Conservation (phyloP, 2,329 filamentous ascomycete species). For the Claviceps maximensis region DNA sequence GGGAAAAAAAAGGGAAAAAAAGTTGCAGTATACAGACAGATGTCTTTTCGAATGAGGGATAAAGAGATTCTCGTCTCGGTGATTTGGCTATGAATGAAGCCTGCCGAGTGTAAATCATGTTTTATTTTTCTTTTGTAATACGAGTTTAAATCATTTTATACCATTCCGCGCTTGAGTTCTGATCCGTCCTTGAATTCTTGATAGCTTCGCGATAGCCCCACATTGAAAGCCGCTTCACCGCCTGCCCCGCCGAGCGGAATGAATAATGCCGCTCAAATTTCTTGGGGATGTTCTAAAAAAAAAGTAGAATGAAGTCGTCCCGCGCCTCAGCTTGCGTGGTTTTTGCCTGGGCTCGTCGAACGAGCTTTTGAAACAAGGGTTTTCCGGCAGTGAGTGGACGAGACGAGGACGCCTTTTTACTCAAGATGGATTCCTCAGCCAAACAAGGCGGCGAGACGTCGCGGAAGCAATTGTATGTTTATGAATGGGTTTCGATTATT, state of each 20-base stretch:
- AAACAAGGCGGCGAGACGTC: constrained; percentile 33
- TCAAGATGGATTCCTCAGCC: constrained; percentile 3
- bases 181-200: neutral
- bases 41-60: neutral
- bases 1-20: too few species aligned
- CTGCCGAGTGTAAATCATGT: neutral
- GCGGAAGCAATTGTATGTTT: constrained; percentile 42
- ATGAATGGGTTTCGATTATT: neutral
- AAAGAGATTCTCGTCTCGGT: neutral
- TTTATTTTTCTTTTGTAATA: neutral
- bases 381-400: neutral
- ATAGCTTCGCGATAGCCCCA: neutral
- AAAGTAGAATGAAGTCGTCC: neutral
- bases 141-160: neutral
- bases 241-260: constrained; percentile 28
- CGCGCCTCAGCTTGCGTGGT: neutral
- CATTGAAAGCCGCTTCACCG: constrained; percentile 15
- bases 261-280: constrained; percentile 22
- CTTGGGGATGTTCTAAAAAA: constrained; percentile 20
- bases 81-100: neutral
- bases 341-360: neutral
- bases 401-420: constrained; percentile 8
- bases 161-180: too few species aligned
- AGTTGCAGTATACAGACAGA: neutral
- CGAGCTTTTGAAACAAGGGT: neutral